Percentiles rank a stretch among this genome's conserved stretches.
phyloP scores from a whole-genome alignment of 2,329 filamentous ascomycete genomes.

The Penicillium verrucosum region DNA sequence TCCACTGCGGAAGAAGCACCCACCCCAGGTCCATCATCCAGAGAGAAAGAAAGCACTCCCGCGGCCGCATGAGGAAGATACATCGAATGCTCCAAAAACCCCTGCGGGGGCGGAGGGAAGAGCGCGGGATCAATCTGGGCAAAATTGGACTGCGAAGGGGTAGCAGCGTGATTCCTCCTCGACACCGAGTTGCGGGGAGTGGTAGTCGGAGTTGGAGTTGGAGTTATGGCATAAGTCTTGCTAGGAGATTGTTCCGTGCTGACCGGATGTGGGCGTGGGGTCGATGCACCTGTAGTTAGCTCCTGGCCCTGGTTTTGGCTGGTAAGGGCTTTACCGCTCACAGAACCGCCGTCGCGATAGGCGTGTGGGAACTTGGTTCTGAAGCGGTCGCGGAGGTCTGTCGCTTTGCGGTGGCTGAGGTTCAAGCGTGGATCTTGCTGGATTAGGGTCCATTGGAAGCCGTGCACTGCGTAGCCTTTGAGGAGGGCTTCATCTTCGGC shows the following conservation, averaged over 20 bases:
- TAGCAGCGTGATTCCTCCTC: slow-evolving; percentile 18
- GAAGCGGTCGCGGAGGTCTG: slow-evolving; percentile 61
- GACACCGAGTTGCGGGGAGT: slow-evolving; percentile 5
- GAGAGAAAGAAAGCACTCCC: slow-evolving; percentile 28
- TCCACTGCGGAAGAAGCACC: slow-evolving; percentile 16
- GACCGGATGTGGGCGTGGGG: background rate
- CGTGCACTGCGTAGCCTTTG: slow-evolving; percentile 57
- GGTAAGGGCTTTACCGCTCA: slow-evolving; percentile 32
- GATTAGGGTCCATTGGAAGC: slow-evolving; percentile 60
- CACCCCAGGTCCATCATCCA: slow-evolving; percentile 31
- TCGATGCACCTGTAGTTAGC: slow-evolving; percentile 5
- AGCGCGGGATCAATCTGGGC: slow-evolving; percentile 33
- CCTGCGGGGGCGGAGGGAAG: slow-evolving; percentile 33
- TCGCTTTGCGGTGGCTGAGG: slow-evolving; percentile 52
- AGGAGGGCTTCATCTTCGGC: slow-evolving; percentile 58
- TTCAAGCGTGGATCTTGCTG: slow-evolving; percentile 53
- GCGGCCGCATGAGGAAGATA: slow-evolving; percentile 12
- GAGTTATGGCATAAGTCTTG: slow-evolving; percentile 13
- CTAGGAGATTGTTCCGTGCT: slow-evolving; percentile 4
- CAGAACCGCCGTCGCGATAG: slow-evolving; percentile 49
- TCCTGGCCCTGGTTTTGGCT: slow-evolving; percentile 9
- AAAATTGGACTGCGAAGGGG: slow-evolving; percentile 10
- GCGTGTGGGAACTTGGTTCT: slow-evolving; percentile 57
- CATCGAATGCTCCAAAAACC: slow-evolving; percentile 23
- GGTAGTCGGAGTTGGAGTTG: slow-evolving; percentile 4